Conservation (phyloP, 768 basidiomycete species). For the Panus rudis region DNA sequence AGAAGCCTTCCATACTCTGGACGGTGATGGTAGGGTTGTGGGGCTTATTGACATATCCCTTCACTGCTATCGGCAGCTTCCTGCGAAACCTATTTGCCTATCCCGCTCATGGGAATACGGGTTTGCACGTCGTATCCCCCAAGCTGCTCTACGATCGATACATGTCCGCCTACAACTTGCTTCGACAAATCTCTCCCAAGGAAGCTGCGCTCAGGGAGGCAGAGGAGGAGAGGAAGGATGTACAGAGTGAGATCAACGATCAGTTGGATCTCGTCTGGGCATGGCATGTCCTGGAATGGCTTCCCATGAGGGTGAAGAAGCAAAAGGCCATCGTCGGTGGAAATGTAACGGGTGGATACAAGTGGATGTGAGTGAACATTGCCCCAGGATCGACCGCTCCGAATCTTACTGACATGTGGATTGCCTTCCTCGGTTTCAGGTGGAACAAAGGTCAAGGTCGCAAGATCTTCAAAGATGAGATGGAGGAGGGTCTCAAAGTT, state of each 20-base stretch:
- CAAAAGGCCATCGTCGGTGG: slow-evolving; percentile 32
- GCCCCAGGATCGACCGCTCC: background rate
- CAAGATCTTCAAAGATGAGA: slow-evolving; percentile 33
- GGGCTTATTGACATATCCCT: background rate
- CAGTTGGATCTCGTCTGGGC: slow-evolving; percentile 36
- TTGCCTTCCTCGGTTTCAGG: slow-evolving; percentile 8
- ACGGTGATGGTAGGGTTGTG: background rate
- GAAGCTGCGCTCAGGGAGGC: slow-evolving; percentile 40
- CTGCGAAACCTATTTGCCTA: background rate
- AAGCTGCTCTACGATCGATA: background rate
- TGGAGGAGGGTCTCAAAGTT: slow-evolving; percentile 32
- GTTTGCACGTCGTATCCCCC: background rate
- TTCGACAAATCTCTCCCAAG: background rate
- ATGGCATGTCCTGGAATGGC: slow-evolving; percentile 61
- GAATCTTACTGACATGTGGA: background rate
- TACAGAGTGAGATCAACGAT: slow-evolving; percentile 42
- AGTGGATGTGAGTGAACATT: slow-evolving; percentile 9
- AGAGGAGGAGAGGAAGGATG: slow-evolving; percentile 53
- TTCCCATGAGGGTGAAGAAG: slow-evolving; percentile 15
- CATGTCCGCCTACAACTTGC: no score
- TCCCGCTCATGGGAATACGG: background rate
- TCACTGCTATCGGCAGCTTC: background rate
- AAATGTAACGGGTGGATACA: slow-evolving; percentile 3
- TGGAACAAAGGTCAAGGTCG: slow-evolving; percentile 34
- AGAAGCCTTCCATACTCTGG: no score